A percentile compares a stretch with the other conserved stretches of the same genome.
These are phyloP conservation scores for Ophiostoma montium DNA, from an alignment of 2,329 filamentous ascomycete genomes.

Conservation along the genomic window DNA sequence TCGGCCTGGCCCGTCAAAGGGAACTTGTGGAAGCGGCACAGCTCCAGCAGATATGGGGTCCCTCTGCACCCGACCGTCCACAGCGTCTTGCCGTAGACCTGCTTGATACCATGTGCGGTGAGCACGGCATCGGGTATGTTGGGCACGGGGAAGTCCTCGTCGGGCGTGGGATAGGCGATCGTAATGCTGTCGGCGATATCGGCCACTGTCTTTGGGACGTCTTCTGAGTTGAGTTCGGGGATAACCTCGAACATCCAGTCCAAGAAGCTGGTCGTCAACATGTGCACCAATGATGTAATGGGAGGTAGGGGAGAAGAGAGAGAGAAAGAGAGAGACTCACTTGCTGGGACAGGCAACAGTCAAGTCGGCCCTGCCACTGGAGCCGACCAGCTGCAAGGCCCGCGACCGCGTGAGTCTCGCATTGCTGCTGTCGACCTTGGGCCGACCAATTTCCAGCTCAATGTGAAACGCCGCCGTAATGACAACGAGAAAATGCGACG, in stretches of 20 bases:
- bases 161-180: slow-evolving; percentile 11
- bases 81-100: slow-evolving; percentile 19
- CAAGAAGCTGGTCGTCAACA: slow-evolving; percentile 20
- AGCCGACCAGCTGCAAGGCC: slow-evolving; percentile 6
- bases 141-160: slow-evolving; percentile 18
- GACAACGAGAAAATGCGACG: slow-evolving; percentile 10
- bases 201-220: slow-evolving; percentile 14
- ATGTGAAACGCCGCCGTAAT: slow-evolving; percentile 12
- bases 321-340: slow-evolving; percentile 16
- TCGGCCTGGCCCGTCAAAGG: neutral
- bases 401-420: slow-evolving; percentile 5
- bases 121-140: slow-evolving; percentile 10
- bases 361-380: slow-evolving; percentile 12
- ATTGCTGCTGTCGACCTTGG: neutral
- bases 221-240: slow-evolving; percentile 12
- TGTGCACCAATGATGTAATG: no score
- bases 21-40: slow-evolving; percentile 23
- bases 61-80: slow-evolving; percentile 21
- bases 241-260: slow-evolving; percentile 26
- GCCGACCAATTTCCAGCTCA: slow-evolving; percentile 12
- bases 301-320: no score
- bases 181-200: slow-evolving; percentile 16
- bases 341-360: slow-evolving; percentile 20
- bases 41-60: slow-evolving; percentile 21
- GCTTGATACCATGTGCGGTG: slow-evolving; percentile 15